A percentile compares a stretch with the other conserved stretches of the same genome.
Evolutionary conservation across 495 filamentous ascomycete species (phyloP).

Genomic region (Penicillium coprophilum): DNA sequence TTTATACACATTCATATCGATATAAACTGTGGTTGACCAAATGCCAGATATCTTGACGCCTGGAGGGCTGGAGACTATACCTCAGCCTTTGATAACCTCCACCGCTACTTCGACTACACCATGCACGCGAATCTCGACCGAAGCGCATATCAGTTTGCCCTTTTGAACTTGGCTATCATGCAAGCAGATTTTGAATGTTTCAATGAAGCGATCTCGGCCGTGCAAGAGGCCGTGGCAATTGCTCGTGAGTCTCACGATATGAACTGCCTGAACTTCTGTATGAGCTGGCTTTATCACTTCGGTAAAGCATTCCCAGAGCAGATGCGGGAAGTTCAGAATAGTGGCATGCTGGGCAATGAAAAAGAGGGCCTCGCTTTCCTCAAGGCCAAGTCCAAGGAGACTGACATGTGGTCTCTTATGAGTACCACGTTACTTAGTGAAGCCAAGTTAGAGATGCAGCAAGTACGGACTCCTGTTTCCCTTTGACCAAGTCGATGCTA

Average conservation of each 20-base stretch:
- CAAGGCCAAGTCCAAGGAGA: conserved; percentile 84
- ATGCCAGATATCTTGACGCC: conserved; percentile 72
- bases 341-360: conserved; percentile 72
- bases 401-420: conserved; percentile 82
- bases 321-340: conserved; percentile 66
- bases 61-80: conserved; percentile 92
- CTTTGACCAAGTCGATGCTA: conserved; percentile 5
- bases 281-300: conserved; percentile 98
- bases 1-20: neutral
- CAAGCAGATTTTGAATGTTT: conserved; percentile 95
- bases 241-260: conserved; percentile 91
- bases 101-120: conserved; percentile 96
- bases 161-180: conserved; percentile 90
- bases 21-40: conserved; percentile 9
- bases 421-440: conserved; percentile 85
- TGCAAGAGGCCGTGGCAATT: conserved; percentile 88
- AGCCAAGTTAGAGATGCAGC: conserved; percentile 71
- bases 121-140: conserved; percentile 79
- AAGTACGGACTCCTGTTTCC: conserved; percentile 37
- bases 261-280: conserved; percentile 88
- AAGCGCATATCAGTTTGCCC: conserved; percentile 91
- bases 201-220: conserved; percentile 84
- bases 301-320: conserved; percentile 78
- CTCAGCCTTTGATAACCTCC: conserved; percentile 83
- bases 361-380: conserved; percentile 81